Conservation (phyloP, 148 eudicot species). For the Tetragonia tetragonoides region DNA sequence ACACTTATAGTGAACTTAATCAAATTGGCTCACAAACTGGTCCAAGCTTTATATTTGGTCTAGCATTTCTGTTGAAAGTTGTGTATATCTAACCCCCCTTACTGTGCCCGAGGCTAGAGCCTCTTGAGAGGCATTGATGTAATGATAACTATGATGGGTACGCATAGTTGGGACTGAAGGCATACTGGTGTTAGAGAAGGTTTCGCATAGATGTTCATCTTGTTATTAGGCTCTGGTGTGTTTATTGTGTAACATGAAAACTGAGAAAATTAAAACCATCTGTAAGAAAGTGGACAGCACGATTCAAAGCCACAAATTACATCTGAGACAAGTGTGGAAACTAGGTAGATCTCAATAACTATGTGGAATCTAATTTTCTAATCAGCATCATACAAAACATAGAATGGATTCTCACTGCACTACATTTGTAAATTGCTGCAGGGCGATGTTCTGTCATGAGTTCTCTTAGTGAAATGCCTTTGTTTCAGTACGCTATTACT, state of each 20-base stretch:
- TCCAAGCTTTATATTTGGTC: too few species aligned
- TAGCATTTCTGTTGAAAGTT: too few species aligned
- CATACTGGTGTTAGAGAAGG: background rate
- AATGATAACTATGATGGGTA: too few species aligned
- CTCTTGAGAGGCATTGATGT: too few species aligned
- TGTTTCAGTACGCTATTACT: slow-evolving; percentile 2
- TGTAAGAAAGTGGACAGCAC: background rate
- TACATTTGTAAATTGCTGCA: background rate
- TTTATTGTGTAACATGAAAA: background rate
- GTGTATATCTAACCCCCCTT: too few species aligned
- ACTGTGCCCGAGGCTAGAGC: too few species aligned
- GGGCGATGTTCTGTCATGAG: background rate
- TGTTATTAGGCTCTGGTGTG: background rate
- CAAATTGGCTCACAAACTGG: too few species aligned
- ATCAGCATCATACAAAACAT: background rate
- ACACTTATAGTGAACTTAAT: too few species aligned
- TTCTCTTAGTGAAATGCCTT: slow-evolving; percentile 2
- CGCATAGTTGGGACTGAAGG: background rate
- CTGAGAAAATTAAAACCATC: background rate
- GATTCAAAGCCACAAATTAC: too few species aligned
- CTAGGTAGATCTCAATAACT: too few species aligned
- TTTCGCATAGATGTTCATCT: background rate
- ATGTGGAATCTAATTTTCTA: too few species aligned
- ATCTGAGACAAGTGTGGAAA: too few species aligned
- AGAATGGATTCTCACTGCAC: background rate